Conservation (phyloP, 2,329 filamentous ascomycete genomes). For the Fusarium chuoi region DNA sequence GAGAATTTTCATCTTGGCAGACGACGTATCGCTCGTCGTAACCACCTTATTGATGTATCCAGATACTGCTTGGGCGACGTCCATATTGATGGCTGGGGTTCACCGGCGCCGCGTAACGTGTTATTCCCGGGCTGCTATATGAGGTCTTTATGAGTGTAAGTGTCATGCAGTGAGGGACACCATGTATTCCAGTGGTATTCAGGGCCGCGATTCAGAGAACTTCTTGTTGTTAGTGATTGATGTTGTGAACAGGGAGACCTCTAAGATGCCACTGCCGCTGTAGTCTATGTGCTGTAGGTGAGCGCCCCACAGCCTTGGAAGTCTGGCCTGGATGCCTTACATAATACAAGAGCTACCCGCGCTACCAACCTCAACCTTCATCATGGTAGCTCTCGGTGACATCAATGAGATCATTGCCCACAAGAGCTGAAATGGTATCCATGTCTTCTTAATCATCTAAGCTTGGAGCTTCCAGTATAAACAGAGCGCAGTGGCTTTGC, state of each 20-base stretch:
- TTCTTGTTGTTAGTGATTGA: constrained; percentile 6
- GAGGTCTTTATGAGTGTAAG: not conserved
- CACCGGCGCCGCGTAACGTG: constrained; percentile 16
- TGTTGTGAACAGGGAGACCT: constrained; percentile 12
- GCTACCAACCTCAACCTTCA: constrained; percentile 16
- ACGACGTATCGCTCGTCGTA: constrained; percentile 72
- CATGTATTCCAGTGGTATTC: not conserved
- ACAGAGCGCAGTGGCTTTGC: not conserved
- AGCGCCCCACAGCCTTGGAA: constrained; percentile 8
- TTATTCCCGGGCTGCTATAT: not conserved
- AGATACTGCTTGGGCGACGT: constrained; percentile 90
- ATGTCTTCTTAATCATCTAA: not conserved
- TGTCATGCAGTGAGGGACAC: not conserved
- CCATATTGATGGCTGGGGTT: constrained; percentile 70
- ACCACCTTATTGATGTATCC: constrained; percentile 98
- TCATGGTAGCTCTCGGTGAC: constrained; percentile 26
- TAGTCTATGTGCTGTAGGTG: constrained; percentile 9
- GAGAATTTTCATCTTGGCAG: constrained; percentile 98
- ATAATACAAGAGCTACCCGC: constrained; percentile 23
- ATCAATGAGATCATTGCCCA: constrained; percentile 17
- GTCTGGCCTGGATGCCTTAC: constrained; percentile 38
- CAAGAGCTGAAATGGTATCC: constrained; percentile 5
- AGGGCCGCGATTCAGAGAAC: not conserved
- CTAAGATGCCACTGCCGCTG: constrained; percentile 24
- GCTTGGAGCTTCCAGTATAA: not conserved